Base-by-base conservation (phyloP, 352 stramenopile species). In the Phytophthora sp. region DNA sequence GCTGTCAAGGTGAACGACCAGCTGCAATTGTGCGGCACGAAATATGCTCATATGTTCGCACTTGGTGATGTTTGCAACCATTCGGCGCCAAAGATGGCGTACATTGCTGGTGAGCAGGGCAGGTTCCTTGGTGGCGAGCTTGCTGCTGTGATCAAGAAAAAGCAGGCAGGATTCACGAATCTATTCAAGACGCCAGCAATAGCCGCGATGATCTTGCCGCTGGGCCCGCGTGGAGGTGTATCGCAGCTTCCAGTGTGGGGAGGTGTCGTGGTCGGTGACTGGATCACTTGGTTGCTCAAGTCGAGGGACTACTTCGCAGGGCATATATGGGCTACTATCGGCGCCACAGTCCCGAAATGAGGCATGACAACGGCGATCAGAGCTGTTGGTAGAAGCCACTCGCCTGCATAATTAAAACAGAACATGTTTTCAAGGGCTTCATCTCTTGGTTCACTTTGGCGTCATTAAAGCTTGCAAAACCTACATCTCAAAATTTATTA, bases 61-160 rank as follows among this genome's bases (percentile, higher is more conserved):
- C 8, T 89, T 5, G 79, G 79, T 23, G 79, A 92, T 37, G 65
- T 75, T 24, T 87, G 71, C 65, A 75, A 79, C 58, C 77, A 89
- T 28, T 21, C 55, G 0, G 69, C 67, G 5, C 70, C 72, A 0
- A 92, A 90, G 50, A 64, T 82, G 58, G 69, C 54, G 5, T 74
- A 74, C 39, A 70, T 70, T n/a, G 78, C 76, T 23, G 59, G 54
- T 6, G 50, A 79, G 15, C 80, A 89, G 21, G 80, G 72, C 9
- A 79, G 76, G 23, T 70, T 61, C 44, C 34, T 89, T 4, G 77
- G 61, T 18, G 34, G 55, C 3, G 62, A 84, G 39, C 51, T 89
- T 20, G 62, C 54, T 1, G 54, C 59, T 11, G 51, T 77, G 11
- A 56, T 66, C 18, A 45, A 39, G 9, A 72, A 74, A 24, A 72